Evolutionary conservation across 805 yeast species (phyloP), one percentile per base, ranked within the genome.

Genomic region (Nakazawaea ernobii): DNA sequence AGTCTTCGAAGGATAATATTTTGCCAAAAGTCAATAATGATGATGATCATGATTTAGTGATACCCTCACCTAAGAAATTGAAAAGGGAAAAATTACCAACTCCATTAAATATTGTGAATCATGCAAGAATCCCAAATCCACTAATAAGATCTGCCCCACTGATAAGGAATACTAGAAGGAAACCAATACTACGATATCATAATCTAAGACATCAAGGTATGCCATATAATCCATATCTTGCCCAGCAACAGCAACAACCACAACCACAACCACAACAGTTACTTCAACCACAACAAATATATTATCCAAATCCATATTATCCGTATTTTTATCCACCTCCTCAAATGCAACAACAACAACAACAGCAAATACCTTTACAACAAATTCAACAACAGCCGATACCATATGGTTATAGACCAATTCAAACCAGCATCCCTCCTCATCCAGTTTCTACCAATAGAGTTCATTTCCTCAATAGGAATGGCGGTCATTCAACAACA

Each of bases 31-130:
- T 4, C 6, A 10, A 30, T 30, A 30, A 32, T 30, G 36, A 27
- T 10, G 13, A n/a, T n/a, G 14, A 35, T 5, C 37, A 43, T 9
- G 45, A 43, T 10, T 9, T 33, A 13, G 8, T 29, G 17, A 28
- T 46, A 10, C 41, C 36, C 8, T 40, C 41, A 5, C 35, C 49
- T 4, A 46, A 46, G 32, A 46, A 35, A 27, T 29, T 46, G 28
- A 48, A 43, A 32, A 15, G 48, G 26, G 42, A 37, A 13, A 39
- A 48, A 10, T 6, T 48, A 7, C 51, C 51, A 6, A 24, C 39
- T 6, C 43, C 45, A 5, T 32, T 48, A 29, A 36, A 41, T 8
- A 17, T 48, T 8, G 24, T 5, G 24, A 27, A 32, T 24, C 32
- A 14, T 7, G 11, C 32, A 20, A 35, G 30, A 13, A 17, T 36